phyloP scores from a whole-genome alignment of 164 flowering plant species.

The Berberis vulgaris region DNA sequence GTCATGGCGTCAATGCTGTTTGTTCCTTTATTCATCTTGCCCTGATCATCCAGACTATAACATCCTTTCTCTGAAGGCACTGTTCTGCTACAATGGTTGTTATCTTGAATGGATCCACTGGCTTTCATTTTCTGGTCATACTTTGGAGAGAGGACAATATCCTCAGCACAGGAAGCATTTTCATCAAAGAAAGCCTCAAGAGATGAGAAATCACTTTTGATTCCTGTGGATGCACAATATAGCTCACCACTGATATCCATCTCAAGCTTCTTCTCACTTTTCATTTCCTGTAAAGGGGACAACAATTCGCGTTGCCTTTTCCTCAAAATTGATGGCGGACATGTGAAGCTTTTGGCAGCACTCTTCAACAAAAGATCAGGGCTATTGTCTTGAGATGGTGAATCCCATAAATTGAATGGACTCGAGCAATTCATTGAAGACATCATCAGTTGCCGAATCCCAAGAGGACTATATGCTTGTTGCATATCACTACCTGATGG shows the following conservation, averaged over 20 bases:
- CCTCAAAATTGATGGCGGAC: conserved; percentile 84
- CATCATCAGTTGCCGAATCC: conserved; percentile 84
- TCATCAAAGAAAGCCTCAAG: conserved; percentile 20
- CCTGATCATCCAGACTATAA: conserved; percentile 5
- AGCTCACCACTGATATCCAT: conserved; percentile 23
- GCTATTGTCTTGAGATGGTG: conserved; percentile 60
- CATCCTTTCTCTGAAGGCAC: conserved; percentile 3
- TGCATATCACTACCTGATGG: conserved; percentile 60
- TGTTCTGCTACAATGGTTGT: conserved; percentile 24
- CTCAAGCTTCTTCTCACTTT: conserved; percentile 60
- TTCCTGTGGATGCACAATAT: conserved; percentile 27
- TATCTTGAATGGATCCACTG: conserved; percentile 13
- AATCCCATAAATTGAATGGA: conserved; percentile 77
- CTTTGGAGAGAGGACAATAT: conserved; percentile 16
- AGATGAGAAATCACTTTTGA: conserved; percentile 32
- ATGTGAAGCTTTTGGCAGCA: conserved; percentile 77
- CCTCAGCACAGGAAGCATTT: conserved; percentile 15
- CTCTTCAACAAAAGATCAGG: conserved; percentile 71
- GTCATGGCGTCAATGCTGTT: conserved; percentile 8
- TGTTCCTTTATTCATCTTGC: conserved; percentile 11
- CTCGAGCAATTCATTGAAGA: conserved; percentile 57
- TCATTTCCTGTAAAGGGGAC: conserved; percentile 73
- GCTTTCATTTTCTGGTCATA: conserved; percentile 8
- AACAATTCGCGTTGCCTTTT: conserved; percentile 76
- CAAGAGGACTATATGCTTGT: conserved; percentile 94